Evolutionary conservation across 805 yeast genomes (phyloP).

Genomic region (Yarrowia divulgata): DNA sequence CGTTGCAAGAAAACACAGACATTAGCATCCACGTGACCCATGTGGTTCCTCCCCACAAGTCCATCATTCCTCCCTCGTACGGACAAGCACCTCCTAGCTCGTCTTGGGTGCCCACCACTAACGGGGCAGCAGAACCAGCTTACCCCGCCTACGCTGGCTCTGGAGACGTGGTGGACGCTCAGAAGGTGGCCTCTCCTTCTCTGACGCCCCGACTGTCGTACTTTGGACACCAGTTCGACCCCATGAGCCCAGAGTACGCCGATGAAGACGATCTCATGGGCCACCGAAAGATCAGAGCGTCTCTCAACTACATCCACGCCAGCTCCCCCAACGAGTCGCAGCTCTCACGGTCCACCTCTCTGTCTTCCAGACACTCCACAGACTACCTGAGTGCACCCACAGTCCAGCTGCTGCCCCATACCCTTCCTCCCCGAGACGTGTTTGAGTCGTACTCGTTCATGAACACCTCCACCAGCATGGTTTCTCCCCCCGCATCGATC

Average conservation of each 20-base stretch:
- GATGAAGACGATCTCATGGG: conserved; percentile 24
- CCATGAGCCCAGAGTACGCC: conserved; percentile 11
- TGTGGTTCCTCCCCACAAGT: conserved; percentile 42
- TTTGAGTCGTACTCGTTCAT: conserved; percentile 33
- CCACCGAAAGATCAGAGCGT: conserved; percentile 19
- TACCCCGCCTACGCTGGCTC: conserved; percentile 7
- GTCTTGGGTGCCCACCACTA: conserved; percentile 7
- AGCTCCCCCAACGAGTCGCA: conserved; percentile 15
- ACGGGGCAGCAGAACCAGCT: not conserved
- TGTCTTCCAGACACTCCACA: conserved; percentile 16
- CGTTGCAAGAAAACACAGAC: not conserved
- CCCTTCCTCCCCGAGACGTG: conserved; percentile 14
- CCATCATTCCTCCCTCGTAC: conserved; percentile 13
- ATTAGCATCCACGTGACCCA: conserved; percentile 43
- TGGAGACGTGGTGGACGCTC: conserved; percentile 1
- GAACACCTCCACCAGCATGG: conserved; percentile 14
- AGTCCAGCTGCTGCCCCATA: conserved; percentile 7
- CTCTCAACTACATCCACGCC: conserved; percentile 15
- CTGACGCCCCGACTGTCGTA: conserved; percentile 17
- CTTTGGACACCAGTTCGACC: conserved; percentile 29
- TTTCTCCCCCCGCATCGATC: conserved; percentile 42
- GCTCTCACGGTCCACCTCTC: conserved; percentile 1
- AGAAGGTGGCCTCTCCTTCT: conserved; percentile 13
- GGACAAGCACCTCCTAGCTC: conserved; percentile 3
- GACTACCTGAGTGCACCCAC: conserved; percentile 27